These are phyloP conservation scores for Suaeda aralocaspica DNA, from an alignment of 148 eudicot genomes.

Conservation along the genomic window DNA sequence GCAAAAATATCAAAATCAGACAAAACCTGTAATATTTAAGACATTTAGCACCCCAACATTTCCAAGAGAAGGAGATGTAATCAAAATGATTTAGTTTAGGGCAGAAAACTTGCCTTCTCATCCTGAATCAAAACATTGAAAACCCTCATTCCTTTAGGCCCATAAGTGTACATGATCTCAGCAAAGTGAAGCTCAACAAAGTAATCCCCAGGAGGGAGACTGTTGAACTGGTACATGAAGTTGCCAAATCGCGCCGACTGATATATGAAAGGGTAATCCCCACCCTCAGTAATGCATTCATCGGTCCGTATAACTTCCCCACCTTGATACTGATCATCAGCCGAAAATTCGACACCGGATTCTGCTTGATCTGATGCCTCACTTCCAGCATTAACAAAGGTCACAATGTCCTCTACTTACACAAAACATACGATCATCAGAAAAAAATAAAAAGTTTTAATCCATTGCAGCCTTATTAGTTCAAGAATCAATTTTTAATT, in stretches of 20 bases:
- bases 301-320: constrained; percentile 66
- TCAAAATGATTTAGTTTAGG: neutral
- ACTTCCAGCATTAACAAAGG: constrained; percentile 80
- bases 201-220: constrained; percentile 67
- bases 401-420: constrained; percentile 59
- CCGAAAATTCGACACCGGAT: constrained; percentile 39
- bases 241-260: constrained; percentile 76
- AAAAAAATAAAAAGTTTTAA: neutral
- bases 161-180: constrained; percentile 68
- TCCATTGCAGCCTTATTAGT: neutral
- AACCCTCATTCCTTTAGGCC: constrained; percentile 87
- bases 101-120: constrained; percentile 82
- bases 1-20: constrained; percentile 87
- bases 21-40: constrained; percentile 50
- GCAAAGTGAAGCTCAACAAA: constrained; percentile 82
- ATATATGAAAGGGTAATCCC: constrained; percentile 64
- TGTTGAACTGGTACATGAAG: constrained; percentile 54
- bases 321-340: constrained; percentile 65
- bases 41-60: neutral
- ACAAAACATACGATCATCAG: constrained; percentile 16
- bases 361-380: constrained; percentile 36
- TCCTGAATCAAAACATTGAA: constrained; percentile 80
- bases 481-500: neutral
- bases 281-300: constrained; percentile 58
- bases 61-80: neutral